phyloP scores from a whole-genome alignment of 805 yeast species.

The Yarrowia alimentaria region DNA sequence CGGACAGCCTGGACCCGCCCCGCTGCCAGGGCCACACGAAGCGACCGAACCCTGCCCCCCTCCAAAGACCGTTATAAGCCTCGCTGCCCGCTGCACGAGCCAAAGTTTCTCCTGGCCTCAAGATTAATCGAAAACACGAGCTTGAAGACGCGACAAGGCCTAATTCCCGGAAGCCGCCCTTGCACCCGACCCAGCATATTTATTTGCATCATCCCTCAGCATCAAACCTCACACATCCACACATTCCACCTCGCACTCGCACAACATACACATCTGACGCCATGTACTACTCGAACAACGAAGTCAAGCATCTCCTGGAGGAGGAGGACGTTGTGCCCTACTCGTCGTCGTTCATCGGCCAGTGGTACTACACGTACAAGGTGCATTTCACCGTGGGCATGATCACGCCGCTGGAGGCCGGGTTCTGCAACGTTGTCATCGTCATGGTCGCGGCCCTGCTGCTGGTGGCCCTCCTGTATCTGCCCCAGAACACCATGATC shows the following conservation, averaged over 20 bases:
- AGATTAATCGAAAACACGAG: slow-evolving; percentile 18
- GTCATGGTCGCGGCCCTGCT: slow-evolving; percentile 19
- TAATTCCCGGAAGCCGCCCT: slow-evolving; percentile 16
- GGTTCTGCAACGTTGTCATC: slow-evolving; percentile 25
- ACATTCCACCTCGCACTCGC: neutral
- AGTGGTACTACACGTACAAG: slow-evolving; percentile 28
- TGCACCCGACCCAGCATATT: too few species aligned
- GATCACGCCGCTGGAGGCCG: slow-evolving; percentile 27
- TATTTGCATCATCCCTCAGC: too few species aligned
- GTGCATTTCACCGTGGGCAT: slow-evolving; percentile 28
- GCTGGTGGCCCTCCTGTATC: slow-evolving; percentile 22
- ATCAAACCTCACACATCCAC: too few species aligned
- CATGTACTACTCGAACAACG: slow-evolving; percentile 19
- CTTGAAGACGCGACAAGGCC: slow-evolving; percentile 17
- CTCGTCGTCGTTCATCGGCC: slow-evolving; percentile 27
- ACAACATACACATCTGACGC: neutral
- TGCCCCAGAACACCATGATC: slow-evolving; percentile 23
- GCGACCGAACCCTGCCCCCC: too few species aligned
- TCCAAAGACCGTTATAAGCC: too few species aligned
- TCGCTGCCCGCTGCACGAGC: slow-evolving; percentile 1
- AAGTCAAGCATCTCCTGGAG: slow-evolving; percentile 26
- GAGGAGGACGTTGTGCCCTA: slow-evolving; percentile 25
- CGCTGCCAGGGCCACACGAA: too few species aligned
- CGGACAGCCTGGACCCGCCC: too few species aligned
- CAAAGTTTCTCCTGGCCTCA: slow-evolving; percentile 18